Conservation (phyloP, 2,329 filamentous ascomycete species). For the Cladosporium oxysporum region DNA sequence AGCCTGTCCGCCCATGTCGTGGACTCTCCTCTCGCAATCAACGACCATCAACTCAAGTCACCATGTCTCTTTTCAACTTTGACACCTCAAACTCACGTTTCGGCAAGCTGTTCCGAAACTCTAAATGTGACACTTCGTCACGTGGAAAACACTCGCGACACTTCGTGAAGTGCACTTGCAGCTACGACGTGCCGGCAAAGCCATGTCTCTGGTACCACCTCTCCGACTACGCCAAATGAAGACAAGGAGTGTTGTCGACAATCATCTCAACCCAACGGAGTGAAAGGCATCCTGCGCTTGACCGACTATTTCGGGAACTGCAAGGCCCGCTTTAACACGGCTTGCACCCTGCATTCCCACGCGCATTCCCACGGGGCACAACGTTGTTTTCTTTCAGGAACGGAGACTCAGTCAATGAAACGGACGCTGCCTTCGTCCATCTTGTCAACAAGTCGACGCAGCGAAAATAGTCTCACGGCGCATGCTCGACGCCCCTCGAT, state of each 20-base stretch:
- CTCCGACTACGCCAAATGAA: conserved; percentile 15
- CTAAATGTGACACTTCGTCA: conserved; percentile 8
- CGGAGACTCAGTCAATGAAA: neutral
- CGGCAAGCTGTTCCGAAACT: conserved; percentile 17
- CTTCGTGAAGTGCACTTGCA: conserved; percentile 25
- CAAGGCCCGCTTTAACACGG: neutral
- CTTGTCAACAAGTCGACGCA: neutral
- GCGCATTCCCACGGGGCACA: neutral
- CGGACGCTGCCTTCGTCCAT: neutral
- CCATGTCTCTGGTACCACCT: conserved; percentile 29
- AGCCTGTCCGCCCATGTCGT: conserved; percentile 2
- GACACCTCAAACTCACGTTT: neutral
- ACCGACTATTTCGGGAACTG: neutral
- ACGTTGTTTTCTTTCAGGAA: neutral
- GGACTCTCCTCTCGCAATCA: neutral
- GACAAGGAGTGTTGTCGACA: neutral
- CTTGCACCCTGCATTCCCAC: neutral
- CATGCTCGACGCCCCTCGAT: neutral
- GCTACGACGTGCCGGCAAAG: conserved; percentile 22
- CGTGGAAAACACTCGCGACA: conserved; percentile 20
- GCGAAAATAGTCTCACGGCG: neutral
- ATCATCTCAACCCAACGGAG: neutral
- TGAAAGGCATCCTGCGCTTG: neutral
- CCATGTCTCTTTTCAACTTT: conserved; percentile 15
- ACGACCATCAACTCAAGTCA: neutral